Evolutionary conservation across 2,329 filamentous ascomycete genomes (phyloP), one percentile per base, ranked within the genome.

Genomic region (Nemania sp.): DNA sequence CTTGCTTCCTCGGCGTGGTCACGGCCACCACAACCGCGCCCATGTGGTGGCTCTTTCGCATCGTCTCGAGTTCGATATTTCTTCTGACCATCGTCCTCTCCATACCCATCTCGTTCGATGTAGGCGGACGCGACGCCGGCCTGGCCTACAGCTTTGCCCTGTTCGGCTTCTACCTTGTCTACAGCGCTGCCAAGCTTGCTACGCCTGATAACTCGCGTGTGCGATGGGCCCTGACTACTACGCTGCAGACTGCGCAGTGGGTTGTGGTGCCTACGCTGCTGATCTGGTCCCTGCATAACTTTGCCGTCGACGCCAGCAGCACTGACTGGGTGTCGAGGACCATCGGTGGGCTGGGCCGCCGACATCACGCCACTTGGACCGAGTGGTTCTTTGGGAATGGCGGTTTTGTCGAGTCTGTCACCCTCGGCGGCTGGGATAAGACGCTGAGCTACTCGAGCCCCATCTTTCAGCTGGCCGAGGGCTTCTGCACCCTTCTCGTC

Each of bases 61-160:
- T 88, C 71, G 70, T 92, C 65, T 90, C 90, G 69, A 90, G 90
- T 75, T 80, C 87, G 70, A 75, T 90, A 74, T 97, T 97, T 76
- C 86, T 97, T 66, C 82, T 92, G 74, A 89, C 89, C 75, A 91
- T 97, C 72, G 86, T 97, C 69, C 89, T 97, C 70, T 96, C 91
- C 59, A 94, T 99, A 70, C 94, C 94, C 58, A 86, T 99, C 70
- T 90, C 93, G 67, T 97, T 97, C 77, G 94, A 99, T 83, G 93
- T 97, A 68, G 94, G 94, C 70, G 94, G 94, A 59, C 87, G 91
- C 67, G 92, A 94, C 66, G 96, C 91, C 69, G 94, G 94, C 55
- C 81, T 99, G 68, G 93, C 91, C 59, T 97, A 95, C 77, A 97
- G 91, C 69, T 82, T 97, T 49, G 85, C 89, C 42, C 83, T 97